Base-by-base conservation (phyloP, 139 green algal genomes). In the Parachlorella kessleri region DNA sequence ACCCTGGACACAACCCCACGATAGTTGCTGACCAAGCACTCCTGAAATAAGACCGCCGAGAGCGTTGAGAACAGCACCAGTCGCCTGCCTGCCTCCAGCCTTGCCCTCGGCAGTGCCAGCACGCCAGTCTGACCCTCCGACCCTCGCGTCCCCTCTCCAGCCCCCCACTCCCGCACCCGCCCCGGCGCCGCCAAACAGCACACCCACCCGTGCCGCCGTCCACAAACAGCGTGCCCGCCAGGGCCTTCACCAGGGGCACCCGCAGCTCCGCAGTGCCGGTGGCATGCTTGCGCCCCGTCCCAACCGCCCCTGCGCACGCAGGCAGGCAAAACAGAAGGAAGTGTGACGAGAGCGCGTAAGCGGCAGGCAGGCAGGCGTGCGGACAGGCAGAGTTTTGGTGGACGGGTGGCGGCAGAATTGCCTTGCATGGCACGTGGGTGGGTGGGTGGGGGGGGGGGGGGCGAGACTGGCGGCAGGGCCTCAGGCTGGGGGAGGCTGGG, bases 261-360 rank as follows among this genome's bases (percentile, higher is more conserved):
- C 85, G 90, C 35, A 98, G 70, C 88, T 99, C 96, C 0, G 87
- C 86, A 39, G 84, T 94, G 55, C 87, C 93, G 38, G 95, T 93
- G 28, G 94, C 83, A 64, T 90, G 97, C 75, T 91, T 92, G 21
- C 96, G 83, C 0, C 91, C 95, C 6, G 94, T 95, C 35, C 95
- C 96, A 1, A 99, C 93, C 4, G 84, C 92, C 28, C 96, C 81
- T 81, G 76, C 28, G 26, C 18, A 18, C 24, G 26, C 24, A 33
- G 63, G 63, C 26, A 32, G 26, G 1, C 53, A 21, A 18, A 59
- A 59, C 48, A 59, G 48, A 18, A 18, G 14, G 48, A 18, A 28
- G 48, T 18, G 48, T 59, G 48, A 59, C 14, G 14, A 14, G 14
- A 59, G 48, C 14, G 48, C 48, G 21, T 18, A 14, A 14, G 14